Conservation (phyloP, 352 stramenopile genomes). For the Pythium phragmiticola region DNA sequence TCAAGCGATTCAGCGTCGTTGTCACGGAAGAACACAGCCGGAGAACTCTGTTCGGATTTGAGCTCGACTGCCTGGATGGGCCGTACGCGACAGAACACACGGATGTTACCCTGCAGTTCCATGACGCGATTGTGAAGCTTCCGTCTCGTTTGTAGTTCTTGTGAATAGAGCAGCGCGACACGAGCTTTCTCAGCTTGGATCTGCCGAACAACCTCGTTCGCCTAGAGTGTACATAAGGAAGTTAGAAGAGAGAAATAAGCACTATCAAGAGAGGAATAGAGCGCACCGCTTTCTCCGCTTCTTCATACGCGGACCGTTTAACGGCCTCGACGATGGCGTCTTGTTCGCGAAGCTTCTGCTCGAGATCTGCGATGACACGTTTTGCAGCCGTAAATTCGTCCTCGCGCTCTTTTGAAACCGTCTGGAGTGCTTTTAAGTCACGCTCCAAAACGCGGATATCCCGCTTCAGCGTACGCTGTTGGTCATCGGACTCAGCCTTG, state of each 20-base stretch:
- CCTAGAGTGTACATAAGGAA: slow-evolving; percentile 26
- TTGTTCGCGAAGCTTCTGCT: slow-evolving; percentile 40
- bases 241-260: background rate
- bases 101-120: slow-evolving; percentile 92
- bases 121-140: slow-evolving; percentile 90
- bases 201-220: slow-evolving; percentile 43
- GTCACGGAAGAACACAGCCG: slow-evolving; percentile 70
- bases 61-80: slow-evolving; percentile 78
- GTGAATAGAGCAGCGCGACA: slow-evolving; percentile 58
- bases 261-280: background rate
- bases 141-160: slow-evolving; percentile 68
- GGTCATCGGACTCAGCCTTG: slow-evolving; percentile 52
- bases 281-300: slow-evolving; percentile 56
- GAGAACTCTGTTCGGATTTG: slow-evolving; percentile 61
- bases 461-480: slow-evolving; percentile 49
- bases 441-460: slow-evolving; percentile 59
- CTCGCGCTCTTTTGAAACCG: slow-evolving; percentile 48
- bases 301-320: slow-evolving; percentile 34
- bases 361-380: slow-evolving; percentile 33
- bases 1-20: slow-evolving; percentile 70
- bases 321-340: slow-evolving; percentile 35
- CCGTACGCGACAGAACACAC: slow-evolving; percentile 90
- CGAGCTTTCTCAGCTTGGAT: slow-evolving; percentile 58
- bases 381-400: slow-evolving; percentile 40
- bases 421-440: slow-evolving; percentile 56